Evolutionary conservation across 768 basidiomycete species (phyloP).

Genomic region (Amanita molliuscula): DNA sequence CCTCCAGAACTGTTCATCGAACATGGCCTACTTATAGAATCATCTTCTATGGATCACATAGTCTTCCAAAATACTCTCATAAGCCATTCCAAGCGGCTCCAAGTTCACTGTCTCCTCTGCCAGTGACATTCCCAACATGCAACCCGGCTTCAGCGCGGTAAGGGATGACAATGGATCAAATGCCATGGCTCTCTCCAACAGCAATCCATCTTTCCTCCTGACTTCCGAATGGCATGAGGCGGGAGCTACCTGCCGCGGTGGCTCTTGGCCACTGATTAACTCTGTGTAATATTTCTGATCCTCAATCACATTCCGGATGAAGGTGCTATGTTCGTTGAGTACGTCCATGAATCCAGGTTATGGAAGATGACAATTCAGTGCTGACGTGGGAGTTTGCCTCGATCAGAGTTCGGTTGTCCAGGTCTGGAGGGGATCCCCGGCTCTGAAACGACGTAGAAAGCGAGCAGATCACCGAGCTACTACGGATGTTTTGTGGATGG

Average conservation of each 20-base stretch:
- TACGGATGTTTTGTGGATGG: neutral
- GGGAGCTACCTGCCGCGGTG: constrained; percentile 21
- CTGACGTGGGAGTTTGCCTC: too few relatives aligned
- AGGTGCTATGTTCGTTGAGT: too few relatives aligned
- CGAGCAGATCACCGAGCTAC: constrained; percentile 22
- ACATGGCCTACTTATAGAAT: constrained; percentile 6
- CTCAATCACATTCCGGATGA: too few relatives aligned
- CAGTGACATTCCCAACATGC: constrained; percentile 14
- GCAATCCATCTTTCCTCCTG: constrained; percentile 17
- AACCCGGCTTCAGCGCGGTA: constrained; percentile 21
- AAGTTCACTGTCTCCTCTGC: constrained; percentile 8
- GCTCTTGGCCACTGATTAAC: too few relatives aligned
- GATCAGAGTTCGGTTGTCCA: constrained; percentile 22
- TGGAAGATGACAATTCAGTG: too few relatives aligned
- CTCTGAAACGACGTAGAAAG: constrained; percentile 19
- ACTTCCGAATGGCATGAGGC: constrained; percentile 14
- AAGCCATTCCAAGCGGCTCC: constrained; percentile 5
- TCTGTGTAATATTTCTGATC: too few relatives aligned
- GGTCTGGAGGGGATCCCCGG: constrained; percentile 13
- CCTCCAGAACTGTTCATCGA: constrained; percentile 2
- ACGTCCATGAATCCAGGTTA: too few relatives aligned
- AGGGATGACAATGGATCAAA: constrained; percentile 30
- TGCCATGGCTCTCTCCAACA: constrained; percentile 26
- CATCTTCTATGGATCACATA: constrained; percentile 12
- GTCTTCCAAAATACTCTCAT: constrained; percentile 8